Percentiles rank a stretch among this genome's conserved stretches.
These are phyloP conservation scores for Globisporangium solare DNA, from an alignment of 352 stramenopile genomes.

Conservation along the genomic window DNA sequence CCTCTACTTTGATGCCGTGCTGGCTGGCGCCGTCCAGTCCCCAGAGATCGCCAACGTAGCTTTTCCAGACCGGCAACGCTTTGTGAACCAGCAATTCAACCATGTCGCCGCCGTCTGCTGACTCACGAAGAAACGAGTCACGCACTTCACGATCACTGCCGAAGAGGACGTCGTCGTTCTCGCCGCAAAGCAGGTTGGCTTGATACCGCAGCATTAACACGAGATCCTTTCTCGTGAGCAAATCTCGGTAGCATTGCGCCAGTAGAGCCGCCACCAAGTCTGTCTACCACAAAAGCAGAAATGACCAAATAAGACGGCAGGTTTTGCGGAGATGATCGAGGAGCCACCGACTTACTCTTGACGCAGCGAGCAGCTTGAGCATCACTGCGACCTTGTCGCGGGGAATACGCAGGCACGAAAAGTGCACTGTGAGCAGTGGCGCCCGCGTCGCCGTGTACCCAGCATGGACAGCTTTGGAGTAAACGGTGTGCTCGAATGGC, in stretches of 20 bases:
- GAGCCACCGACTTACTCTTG: conserved; percentile 7
- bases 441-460: conserved; percentile 11
- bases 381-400: conserved; percentile 14
- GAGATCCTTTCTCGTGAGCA: conserved; percentile 3
- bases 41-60: conserved; percentile 10
- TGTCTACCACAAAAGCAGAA: too few relatives aligned
- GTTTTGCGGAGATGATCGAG: too few relatives aligned
- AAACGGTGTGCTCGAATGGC: conserved; percentile 12
- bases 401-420: conserved; percentile 14
- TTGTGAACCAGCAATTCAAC: background rate
- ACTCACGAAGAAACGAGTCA: background rate
- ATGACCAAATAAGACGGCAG: too few relatives aligned
- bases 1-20: background rate
- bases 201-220: conserved; percentile 5
- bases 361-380: conserved; percentile 10
- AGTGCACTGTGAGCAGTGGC: conserved; percentile 21
- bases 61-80: conserved; percentile 11
- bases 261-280: conserved; percentile 2
- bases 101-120: background rate
- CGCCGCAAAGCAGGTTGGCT: conserved; percentile 10
- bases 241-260: conserved; percentile 10
- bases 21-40: background rate
- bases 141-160: background rate
- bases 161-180: conserved; percentile 13
- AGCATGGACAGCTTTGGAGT: conserved; percentile 12